Evolutionary conservation across 2,329 filamentous ascomycete genomes (phyloP).

Genomic region (Verticillium tricorpus): DNA sequence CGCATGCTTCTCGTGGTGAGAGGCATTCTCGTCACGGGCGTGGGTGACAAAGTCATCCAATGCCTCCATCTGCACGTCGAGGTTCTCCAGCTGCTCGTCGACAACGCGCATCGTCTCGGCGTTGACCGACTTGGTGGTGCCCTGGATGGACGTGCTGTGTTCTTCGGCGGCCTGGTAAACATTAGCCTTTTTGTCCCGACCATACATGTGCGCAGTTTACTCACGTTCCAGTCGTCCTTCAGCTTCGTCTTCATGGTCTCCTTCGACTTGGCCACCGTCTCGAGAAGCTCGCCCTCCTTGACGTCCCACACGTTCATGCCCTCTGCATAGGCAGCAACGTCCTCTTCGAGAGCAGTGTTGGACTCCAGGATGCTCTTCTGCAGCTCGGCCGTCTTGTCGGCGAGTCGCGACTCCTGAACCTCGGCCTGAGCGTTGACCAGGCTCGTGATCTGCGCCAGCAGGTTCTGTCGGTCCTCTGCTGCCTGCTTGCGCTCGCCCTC

Average conservation of each 20-base stretch:
- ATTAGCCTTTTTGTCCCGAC: slow-evolving; percentile 21
- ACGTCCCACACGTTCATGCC: slow-evolving; percentile 72
- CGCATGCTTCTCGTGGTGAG: slow-evolving; percentile 67
- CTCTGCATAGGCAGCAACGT: slow-evolving; percentile 60
- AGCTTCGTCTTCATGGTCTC: slow-evolving; percentile 77
- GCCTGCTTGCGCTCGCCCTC: slow-evolving; percentile 72
- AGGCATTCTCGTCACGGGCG: slow-evolving; percentile 74
- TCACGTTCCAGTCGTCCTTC: slow-evolving; percentile 79
- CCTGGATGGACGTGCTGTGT: slow-evolving; percentile 78
- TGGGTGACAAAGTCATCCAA: slow-evolving; percentile 87
- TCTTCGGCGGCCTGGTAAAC: slow-evolving; percentile 61
- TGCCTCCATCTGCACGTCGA: slow-evolving; percentile 82
- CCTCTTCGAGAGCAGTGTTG: slow-evolving; percentile 59
- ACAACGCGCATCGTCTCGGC: slow-evolving; percentile 87
- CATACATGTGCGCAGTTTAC: slow-evolving; percentile 44
- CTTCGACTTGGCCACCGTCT: slow-evolving; percentile 66
- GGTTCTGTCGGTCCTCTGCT: slow-evolving; percentile 65
- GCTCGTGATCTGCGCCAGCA: slow-evolving; percentile 73
- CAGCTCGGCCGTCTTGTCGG: slow-evolving; percentile 56
- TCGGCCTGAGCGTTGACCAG: slow-evolving; percentile 73
- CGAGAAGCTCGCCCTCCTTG: slow-evolving; percentile 64
- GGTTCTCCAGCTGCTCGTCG: slow-evolving; percentile 80
- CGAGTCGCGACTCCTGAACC: slow-evolving; percentile 67
- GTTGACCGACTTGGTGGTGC: slow-evolving; percentile 81
- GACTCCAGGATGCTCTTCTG: slow-evolving; percentile 62